These are phyloP conservation scores for Gyrodon lividus DNA, from an alignment of 768 basidiomycete genomes.

Conservation along the genomic window DNA sequence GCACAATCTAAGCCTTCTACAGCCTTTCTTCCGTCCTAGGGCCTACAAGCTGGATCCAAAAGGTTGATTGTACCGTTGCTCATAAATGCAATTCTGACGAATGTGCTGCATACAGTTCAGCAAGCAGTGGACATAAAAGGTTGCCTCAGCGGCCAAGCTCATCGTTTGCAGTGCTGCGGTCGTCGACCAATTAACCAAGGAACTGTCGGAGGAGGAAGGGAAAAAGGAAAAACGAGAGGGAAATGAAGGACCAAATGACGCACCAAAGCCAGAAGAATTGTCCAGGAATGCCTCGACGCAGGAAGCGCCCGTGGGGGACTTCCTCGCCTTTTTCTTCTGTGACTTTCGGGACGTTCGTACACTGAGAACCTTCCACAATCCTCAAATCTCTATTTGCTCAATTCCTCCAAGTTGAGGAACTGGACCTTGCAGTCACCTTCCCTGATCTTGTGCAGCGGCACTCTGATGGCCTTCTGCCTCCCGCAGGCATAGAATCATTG, in stretches of 20 bases:
- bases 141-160: background rate
- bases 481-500: constrained; percentile 10
- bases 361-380: constrained; percentile 13
- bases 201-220: constrained; percentile 22
- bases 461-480: constrained; percentile 19
- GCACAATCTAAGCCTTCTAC: background rate
- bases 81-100: constrained; percentile 2
- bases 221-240: constrained; percentile 19
- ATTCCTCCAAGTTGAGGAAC: constrained; percentile 25
- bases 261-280: constrained; percentile 18
- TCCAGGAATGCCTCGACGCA: background rate
- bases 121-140: constrained; percentile 14
- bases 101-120: constrained; percentile 17
- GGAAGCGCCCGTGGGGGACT: background rate
- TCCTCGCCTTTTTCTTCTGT: constrained; percentile 28
- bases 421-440: constrained; percentile 19
- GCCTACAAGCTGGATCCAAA: constrained; percentile 22
- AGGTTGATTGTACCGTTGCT: constrained; percentile 8
- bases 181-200: constrained; percentile 23
- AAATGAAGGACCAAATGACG: constrained; percentile 11
- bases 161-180: constrained; percentile 19
- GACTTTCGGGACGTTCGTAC: constrained; percentile 28
- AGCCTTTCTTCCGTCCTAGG: constrained; percentile 9
- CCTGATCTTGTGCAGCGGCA: constrained; percentile 17
- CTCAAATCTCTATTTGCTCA: constrained; percentile 26